Conservation (phyloP, 768 basidiomycete genomes). For the Termitomyces heimii region DNA sequence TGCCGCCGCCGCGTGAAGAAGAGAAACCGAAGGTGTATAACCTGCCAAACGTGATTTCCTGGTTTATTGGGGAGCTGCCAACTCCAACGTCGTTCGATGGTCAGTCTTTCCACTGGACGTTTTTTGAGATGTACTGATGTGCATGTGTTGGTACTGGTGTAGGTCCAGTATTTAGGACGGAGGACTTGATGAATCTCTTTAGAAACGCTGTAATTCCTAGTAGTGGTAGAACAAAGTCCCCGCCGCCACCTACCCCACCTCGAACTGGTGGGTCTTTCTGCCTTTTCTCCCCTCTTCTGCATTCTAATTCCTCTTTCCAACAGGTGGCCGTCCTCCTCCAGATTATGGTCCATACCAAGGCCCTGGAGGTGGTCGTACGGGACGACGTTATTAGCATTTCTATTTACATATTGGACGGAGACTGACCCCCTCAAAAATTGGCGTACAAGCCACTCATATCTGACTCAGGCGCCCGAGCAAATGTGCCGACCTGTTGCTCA, state of each 20-base stretch:
- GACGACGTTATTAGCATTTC: conserved; percentile 16
- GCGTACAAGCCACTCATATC: background rate
- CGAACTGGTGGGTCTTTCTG: conserved; percentile 34
- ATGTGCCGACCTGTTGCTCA: background rate
- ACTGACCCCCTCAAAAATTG: background rate
- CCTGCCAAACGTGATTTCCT: conserved; percentile 9
- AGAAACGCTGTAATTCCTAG: conserved; percentile 78
- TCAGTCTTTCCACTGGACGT: background rate
- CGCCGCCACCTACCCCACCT: conserved; percentile 50
- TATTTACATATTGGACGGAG: background rate
- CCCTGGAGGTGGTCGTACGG: conserved; percentile 35
- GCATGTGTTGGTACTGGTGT: background rate
- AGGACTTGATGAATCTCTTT: conserved; percentile 85
- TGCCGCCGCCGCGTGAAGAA: conserved; percentile 10
- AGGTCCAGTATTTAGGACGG: conserved; percentile 89
- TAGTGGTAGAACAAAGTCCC: conserved; percentile 45
- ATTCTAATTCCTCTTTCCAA: background rate
- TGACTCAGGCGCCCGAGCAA: background rate
- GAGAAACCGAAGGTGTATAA: conserved; percentile 5
- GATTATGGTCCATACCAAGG: conserved; percentile 86
- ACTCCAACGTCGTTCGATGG: conserved; percentile 1
- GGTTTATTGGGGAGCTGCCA: conserved; percentile 12
- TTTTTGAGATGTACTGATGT: background rate
- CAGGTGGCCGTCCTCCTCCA: conserved; percentile 71
- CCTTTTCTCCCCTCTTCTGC: background rate